Conservation (phyloP, 164 flowering plant genomes). For the Vitis rupestris region DNA sequence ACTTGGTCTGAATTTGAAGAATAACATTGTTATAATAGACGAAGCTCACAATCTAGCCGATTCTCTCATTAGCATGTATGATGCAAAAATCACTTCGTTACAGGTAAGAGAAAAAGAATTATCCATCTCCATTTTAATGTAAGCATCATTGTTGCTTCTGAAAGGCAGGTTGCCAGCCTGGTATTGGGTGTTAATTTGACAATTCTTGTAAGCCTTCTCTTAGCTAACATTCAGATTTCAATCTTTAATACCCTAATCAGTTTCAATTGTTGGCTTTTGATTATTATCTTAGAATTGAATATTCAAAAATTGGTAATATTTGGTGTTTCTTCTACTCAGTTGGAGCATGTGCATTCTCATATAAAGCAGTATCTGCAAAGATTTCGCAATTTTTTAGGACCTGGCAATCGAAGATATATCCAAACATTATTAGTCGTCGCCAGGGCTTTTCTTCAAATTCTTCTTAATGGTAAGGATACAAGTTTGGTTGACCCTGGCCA, state of each 20-base stretch:
- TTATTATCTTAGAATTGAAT: background rate
- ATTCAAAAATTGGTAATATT: background rate
- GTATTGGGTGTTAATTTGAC: background rate
- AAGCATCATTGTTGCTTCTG: too few species aligned
- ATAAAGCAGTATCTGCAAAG: conserved; percentile 60
- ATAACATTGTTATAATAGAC: conserved; percentile 81
- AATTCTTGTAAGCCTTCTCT: background rate
- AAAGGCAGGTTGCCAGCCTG: too few species aligned
- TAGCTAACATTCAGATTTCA: background rate
- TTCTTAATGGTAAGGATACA: conserved; percentile 30
- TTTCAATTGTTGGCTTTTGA: background rate
- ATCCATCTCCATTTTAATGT: background rate
- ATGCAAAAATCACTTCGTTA: conserved; percentile 62
- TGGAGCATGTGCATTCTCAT: conserved; percentile 58
- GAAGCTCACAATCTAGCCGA: conserved; percentile 99
- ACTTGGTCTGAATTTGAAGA: conserved; percentile 79
- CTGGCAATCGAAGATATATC: conserved; percentile 89
- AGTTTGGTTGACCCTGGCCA: conserved; percentile 15
- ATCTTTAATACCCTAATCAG: background rate
- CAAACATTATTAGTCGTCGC: conserved; percentile 78
- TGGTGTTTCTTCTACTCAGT: conserved; percentile 38
- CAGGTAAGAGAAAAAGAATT: conserved; percentile 54
- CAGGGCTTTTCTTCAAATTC: conserved; percentile 55
- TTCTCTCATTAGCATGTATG: conserved; percentile 87
- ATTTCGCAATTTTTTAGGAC: conserved; percentile 73